phyloP scores from a whole-genome alignment of 805 yeast species.

The Candida lessepsii region DNA sequence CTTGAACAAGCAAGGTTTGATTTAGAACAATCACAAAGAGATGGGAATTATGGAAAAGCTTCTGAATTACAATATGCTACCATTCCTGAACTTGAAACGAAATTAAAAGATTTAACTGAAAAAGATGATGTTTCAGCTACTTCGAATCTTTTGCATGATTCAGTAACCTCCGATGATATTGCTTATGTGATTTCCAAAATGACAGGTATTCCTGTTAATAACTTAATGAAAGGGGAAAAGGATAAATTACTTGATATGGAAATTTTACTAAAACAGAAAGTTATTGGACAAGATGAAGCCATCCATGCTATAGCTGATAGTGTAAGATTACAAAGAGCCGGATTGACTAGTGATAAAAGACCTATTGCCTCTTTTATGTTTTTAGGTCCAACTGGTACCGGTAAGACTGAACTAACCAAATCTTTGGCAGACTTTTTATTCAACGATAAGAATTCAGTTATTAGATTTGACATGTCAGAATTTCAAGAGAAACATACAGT shows the following conservation, averaged over 20 bases:
- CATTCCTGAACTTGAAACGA: slow-evolving; percentile 74
- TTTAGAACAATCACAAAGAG: slow-evolving; percentile 77
- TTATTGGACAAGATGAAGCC: slow-evolving; percentile 95
- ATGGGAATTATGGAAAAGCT: slow-evolving; percentile 83
- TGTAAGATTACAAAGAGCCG: slow-evolving; percentile 94
- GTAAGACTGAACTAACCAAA: slow-evolving; percentile 94
- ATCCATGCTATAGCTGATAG: slow-evolving; percentile 88
- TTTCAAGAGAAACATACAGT: slow-evolving; percentile 94
- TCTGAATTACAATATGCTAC: slow-evolving; percentile 85
- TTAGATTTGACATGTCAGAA: slow-evolving; percentile 96
- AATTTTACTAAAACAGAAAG: slow-evolving; percentile 67
- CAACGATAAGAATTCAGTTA: slow-evolving; percentile 81
- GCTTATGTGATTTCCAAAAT: slow-evolving; percentile 88
- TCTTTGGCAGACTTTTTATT: slow-evolving; percentile 89
- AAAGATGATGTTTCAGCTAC: slow-evolving; percentile 26
- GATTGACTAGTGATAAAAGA: slow-evolving; percentile 87
- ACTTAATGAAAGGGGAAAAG: slow-evolving; percentile 90
- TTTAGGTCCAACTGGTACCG: slow-evolving; percentile 98
- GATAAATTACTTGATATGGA: slow-evolving; percentile 91
- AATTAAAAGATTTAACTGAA: slow-evolving; percentile 48
- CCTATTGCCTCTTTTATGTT: slow-evolving; percentile 97
- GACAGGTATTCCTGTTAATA: slow-evolving; percentile 94
- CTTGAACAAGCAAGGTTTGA: slow-evolving; percentile 83
- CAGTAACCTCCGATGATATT: slow-evolving; percentile 92
- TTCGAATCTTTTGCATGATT: slow-evolving; percentile 67